Conservation (phyloP, 208 protist species). For the Leishmania aethiopica region DNA sequence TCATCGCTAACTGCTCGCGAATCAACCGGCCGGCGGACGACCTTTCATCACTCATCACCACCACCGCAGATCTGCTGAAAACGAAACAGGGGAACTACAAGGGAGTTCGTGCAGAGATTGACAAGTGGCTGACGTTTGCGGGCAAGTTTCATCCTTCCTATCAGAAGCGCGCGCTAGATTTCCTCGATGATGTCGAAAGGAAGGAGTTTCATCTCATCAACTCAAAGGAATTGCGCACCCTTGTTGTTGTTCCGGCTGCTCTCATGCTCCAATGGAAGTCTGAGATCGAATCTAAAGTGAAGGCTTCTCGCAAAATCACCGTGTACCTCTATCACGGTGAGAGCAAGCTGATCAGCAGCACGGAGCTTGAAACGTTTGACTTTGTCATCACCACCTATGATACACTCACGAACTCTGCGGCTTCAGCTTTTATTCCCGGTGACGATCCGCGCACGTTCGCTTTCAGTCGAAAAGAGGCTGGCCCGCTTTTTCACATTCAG, state of each 20-base stretch:
- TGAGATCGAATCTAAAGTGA: slow-evolving; percentile 87
- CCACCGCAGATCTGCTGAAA: slow-evolving; percentile 43
- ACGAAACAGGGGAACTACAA: slow-evolving; percentile 23
- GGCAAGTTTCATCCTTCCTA: slow-evolving; percentile 86
- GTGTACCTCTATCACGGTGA: slow-evolving; percentile 89
- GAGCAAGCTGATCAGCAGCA: slow-evolving; percentile 65
- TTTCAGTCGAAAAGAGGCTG: slow-evolving; percentile 68
- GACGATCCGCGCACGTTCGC: slow-evolving; percentile 61
- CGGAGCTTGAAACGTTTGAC: slow-evolving; percentile 87
- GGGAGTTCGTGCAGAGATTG: slow-evolving; percentile 55
- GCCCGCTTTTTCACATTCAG: slow-evolving; percentile 81
- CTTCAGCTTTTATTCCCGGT: slow-evolving; percentile 59
- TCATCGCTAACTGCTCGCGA: slow-evolving; percentile 82
- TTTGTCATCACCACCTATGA: slow-evolving; percentile 95
- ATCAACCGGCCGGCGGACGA: slow-evolving; percentile 80
- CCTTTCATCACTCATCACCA: slow-evolving; percentile 44
- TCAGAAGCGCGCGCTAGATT: slow-evolving; percentile 63
- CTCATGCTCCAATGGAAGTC: slow-evolving; percentile 93
- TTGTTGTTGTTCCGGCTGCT: slow-evolving; percentile 93
- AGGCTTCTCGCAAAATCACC: slow-evolving; percentile 40
- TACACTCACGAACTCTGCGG: slow-evolving; percentile 75
- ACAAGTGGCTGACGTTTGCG: slow-evolving; percentile 88
- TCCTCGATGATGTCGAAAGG: slow-evolving; percentile 82
- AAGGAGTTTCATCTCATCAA: slow-evolving; percentile 77
- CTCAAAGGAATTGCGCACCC: slow-evolving; percentile 86